Conservation (phyloP, 768 basidiomycete genomes). For the Podaxis carcinomalis region DNA sequence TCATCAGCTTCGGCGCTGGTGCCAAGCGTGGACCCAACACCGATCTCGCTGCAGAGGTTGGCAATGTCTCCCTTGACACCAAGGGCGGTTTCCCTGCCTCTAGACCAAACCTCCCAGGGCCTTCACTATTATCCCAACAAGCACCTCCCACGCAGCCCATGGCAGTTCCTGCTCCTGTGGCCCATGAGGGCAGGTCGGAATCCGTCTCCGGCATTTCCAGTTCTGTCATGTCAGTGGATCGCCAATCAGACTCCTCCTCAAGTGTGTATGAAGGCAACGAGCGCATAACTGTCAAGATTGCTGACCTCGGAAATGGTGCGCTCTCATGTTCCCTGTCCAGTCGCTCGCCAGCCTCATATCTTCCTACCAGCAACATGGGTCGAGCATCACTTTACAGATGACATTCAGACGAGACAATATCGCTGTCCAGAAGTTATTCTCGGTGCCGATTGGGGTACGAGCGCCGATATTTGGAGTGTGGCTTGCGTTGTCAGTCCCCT, state of each 20-base stretch:
- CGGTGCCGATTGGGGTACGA: conserved; percentile 93
- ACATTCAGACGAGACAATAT: conserved; percentile 97
- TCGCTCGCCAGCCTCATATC: background rate
- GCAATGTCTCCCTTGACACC: conserved; percentile 36
- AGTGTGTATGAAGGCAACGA: conserved; percentile 14
- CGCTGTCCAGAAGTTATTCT: conserved; percentile 97
- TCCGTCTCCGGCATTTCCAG: conserved; percentile 18
- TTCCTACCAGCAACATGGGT: conserved; percentile 66
- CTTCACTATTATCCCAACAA: conserved; percentile 73
- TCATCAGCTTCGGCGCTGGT: background rate
- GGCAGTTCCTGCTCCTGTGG: conserved; percentile 17
- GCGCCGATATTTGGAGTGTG: conserved; percentile 96
- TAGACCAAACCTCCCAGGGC: conserved; percentile 36
- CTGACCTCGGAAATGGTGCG: conserved; percentile 93
- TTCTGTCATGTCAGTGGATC: conserved; percentile 32
- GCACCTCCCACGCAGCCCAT: conserved; percentile 36
- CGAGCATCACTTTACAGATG: conserved; percentile 97
- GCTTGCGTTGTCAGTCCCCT: conserved; percentile 75
- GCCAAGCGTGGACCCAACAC: conserved; percentile 22
- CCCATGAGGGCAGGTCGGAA: conserved; percentile 11
- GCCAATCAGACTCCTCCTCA: conserved; percentile 25
- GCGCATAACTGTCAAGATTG: conserved; percentile 96
- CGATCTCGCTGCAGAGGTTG: conserved; percentile 33
- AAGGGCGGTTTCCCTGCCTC: conserved; percentile 25
- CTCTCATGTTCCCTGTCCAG: background rate